phyloP scores from a whole-genome alignment of 1,284 basidiomycete genomes.

The Lentinula novae-zelandiae region DNA sequence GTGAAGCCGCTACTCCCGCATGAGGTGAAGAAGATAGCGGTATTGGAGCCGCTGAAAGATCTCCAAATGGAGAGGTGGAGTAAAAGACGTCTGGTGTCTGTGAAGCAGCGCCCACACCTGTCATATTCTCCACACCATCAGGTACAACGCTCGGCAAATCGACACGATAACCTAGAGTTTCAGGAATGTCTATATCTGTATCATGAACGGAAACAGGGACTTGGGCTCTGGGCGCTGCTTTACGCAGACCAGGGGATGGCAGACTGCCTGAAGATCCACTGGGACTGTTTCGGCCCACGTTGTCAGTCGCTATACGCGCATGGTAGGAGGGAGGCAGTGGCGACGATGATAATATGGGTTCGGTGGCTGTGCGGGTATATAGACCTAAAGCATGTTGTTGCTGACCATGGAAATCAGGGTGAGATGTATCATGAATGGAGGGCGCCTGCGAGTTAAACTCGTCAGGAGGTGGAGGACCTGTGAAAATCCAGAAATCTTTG shows the following conservation, averaged over 20 bases:
- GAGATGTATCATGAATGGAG: constrained; percentile 26
- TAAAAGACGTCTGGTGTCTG: constrained; percentile 31
- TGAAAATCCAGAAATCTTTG: constrained; percentile 79
- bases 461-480: constrained; percentile 42
- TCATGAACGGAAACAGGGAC: constrained; percentile 55
- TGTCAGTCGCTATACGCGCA: constrained; percentile 27
- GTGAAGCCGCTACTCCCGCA: not conserved
- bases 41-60: not conserved
- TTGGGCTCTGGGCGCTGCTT: constrained; percentile 57
- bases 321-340: constrained; percentile 19
- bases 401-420: constrained; percentile 15
- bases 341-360: constrained; percentile 23
- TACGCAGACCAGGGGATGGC: constrained; percentile 37
- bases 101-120: constrained; percentile 51
- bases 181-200: constrained; percentile 28
- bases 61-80: constrained; percentile 25
- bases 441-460: constrained; percentile 32
- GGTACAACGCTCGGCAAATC: constrained; percentile 50
- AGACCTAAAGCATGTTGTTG: constrained; percentile 10
- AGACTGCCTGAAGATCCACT: not conserved
- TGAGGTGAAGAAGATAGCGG: not conserved
- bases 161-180: constrained; percentile 33
- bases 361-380: constrained; percentile 32
- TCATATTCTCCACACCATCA: constrained; percentile 51
- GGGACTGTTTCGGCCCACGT: not conserved